These are phyloP conservation scores for Pythium aquatile DNA, from an alignment of 352 stramenopile genomes.

Conservation along the genomic window DNA sequence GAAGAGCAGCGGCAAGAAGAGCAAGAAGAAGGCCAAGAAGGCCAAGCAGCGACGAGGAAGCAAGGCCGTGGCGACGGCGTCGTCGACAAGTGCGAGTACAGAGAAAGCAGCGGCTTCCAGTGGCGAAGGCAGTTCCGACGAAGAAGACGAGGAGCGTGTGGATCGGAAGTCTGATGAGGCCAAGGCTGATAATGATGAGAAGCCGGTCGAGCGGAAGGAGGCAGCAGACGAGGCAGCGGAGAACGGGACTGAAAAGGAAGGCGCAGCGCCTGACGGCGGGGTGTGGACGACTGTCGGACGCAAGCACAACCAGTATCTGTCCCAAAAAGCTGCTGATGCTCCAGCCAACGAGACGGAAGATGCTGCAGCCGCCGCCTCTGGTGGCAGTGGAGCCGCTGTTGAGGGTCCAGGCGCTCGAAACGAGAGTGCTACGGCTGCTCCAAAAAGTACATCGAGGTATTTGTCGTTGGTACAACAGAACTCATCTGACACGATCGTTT, in stretches of 20 bases:
- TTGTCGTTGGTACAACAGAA: not conserved
- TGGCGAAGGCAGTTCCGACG: conserved; percentile 24
- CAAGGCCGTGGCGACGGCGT: conserved; percentile 20
- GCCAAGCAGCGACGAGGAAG: conserved; percentile 52
- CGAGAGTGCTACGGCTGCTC: not conserved
- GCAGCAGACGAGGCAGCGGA: conserved; percentile 8
- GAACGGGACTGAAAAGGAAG: conserved; percentile 2
- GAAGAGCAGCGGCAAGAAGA: conserved; percentile 32
- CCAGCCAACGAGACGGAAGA: not conserved
- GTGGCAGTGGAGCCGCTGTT: not conserved
- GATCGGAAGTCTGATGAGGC: not conserved
- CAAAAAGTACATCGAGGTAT: not conserved
- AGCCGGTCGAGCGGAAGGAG: conserved; percentile 2
- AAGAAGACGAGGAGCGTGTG: conserved; percentile 12
- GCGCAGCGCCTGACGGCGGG: conserved; percentile 22
- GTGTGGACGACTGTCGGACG: conserved; percentile 77
- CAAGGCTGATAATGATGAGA: conserved; percentile 1
- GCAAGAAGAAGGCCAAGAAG: conserved; percentile 80
- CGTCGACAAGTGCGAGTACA: conserved; percentile 14
- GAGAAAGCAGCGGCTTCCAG: conserved; percentile 23
- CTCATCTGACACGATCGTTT: not conserved
- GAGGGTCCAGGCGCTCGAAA: not conserved
- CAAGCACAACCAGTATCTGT: conserved; percentile 45
- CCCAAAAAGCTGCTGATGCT: conserved; percentile 19
- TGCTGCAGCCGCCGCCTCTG: not conserved